Conservation (phyloP, 345 rosid species). For the Euclidium syriacum region DNA sequence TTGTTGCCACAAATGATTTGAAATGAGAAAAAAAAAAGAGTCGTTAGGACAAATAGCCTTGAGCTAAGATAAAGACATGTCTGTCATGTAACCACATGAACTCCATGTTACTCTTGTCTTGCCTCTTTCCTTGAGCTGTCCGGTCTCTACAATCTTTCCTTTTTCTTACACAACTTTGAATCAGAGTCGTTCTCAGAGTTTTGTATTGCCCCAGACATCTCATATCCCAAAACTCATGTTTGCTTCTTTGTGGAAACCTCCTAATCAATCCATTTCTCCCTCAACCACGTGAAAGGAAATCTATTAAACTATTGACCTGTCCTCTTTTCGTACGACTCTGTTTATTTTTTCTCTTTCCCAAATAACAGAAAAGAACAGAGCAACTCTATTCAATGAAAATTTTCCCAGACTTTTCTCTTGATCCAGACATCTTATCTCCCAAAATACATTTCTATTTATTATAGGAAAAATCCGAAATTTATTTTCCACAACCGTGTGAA, state of each 20-base stretch:
- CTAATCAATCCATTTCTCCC: not conserved
- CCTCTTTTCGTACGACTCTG: conserved; percentile 13
- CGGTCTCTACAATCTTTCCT: conserved; percentile 17
- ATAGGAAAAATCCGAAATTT: not conserved
- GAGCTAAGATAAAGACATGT: conserved; percentile 29
- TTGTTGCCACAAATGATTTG: not conserved
- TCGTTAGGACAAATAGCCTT: conserved; percentile 15
- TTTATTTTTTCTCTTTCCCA: not conserved
- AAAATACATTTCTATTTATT: not conserved
- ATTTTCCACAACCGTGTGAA: conserved; percentile 2
- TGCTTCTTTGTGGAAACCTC: conserved; percentile 10
- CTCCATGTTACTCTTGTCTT: conserved; percentile 33
- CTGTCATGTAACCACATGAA: conserved; percentile 22
- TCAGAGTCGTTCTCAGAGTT: conserved; percentile 14
- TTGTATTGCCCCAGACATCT: conserved; percentile 9
- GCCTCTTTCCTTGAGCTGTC: conserved; percentile 20
- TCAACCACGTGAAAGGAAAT: conserved; percentile 8
- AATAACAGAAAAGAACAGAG: not conserved
- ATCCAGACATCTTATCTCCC: conserved; percentile 8
- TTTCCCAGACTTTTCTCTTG: too few species aligned
- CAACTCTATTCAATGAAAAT: not conserved
- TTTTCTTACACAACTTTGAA: conserved; percentile 6
- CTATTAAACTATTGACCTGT: conserved; percentile 1
- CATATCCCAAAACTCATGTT: conserved; percentile 17
- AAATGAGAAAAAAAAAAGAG: conserved; percentile 3